Percentiles rank a stretch among this genome's conserved stretches.
These are phyloP conservation scores for Protomyces inundatus DNA, from an alignment of 1,139 yeast genomes.

Conservation along the genomic window DNA sequence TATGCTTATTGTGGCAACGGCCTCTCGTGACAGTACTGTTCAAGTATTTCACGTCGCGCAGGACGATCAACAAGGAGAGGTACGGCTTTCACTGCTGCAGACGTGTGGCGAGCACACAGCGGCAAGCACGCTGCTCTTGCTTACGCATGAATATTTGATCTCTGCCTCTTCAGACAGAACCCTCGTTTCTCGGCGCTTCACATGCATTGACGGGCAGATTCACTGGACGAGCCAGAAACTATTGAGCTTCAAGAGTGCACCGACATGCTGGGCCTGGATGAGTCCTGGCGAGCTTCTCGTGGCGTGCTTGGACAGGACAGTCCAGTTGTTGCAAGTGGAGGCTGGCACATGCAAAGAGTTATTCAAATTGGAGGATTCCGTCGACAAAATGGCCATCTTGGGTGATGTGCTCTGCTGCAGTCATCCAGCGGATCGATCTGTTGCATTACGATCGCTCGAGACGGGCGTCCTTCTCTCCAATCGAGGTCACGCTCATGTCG, in stretches of 20 bases:
- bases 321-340: neutral
- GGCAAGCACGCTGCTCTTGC: neutral
- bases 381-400: neutral
- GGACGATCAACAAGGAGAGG: neutral
- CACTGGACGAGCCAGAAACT: neutral
- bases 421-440: neutral
- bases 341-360: conserved; percentile 1
- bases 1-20: neutral
- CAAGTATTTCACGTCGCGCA: neutral
- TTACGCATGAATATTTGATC: neutral
- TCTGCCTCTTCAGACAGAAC: conserved; percentile 13
- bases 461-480: conserved; percentile 1
- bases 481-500: conserved; percentile 12
- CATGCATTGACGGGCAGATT: neutral
- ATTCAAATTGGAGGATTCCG: conserved; percentile 2
- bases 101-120: conserved; percentile 21
- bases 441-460: conserved; percentile 2
- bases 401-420: conserved; percentile 7
- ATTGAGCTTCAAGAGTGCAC: neutral
- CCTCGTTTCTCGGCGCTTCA: neutral
- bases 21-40: conserved; percentile 7
- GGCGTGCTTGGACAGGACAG: neutral
- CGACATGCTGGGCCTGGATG: neutral
- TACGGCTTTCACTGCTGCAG: neutral
- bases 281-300: neutral